These are phyloP conservation scores for Neonothopanus nambi DNA, from an alignment of 1,284 basidiomycete species.

Conservation along the genomic window DNA sequence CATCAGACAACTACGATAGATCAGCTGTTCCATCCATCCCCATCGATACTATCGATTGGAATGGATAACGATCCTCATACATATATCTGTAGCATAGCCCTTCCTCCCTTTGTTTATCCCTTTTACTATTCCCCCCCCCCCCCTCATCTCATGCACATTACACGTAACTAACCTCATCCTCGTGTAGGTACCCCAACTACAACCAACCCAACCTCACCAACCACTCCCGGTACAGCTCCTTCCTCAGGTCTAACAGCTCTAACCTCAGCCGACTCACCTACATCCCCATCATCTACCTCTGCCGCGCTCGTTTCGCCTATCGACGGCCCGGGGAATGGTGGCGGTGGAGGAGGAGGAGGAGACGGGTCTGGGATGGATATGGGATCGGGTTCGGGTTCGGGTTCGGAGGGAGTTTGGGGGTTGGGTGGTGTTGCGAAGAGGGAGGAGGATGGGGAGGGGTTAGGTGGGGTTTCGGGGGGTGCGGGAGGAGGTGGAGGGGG, in stretches of 20 bases:
- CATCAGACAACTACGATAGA: no score
- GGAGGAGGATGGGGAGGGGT: conserved; percentile 21
- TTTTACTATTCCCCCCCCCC: background rate
- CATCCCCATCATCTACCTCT: conserved; percentile 2
- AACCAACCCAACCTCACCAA: background rate
- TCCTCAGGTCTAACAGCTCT: background rate
- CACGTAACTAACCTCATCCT: background rate
- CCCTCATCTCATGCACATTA: background rate
- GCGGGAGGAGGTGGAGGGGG: conserved; percentile 20
- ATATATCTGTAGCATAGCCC: no score
- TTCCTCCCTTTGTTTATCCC: no score
- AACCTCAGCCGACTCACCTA: conserved; percentile 8
- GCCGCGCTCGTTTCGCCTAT: background rate
- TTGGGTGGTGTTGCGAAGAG: background rate
- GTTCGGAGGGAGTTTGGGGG: background rate
- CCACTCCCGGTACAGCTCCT: background rate
- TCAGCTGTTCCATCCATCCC: no score
- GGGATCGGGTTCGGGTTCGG: background rate
- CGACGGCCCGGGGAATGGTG: background rate
- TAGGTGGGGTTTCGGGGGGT: no score
- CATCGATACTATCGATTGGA: no score
- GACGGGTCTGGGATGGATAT: no score
- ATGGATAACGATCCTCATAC: no score
- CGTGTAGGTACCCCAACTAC: background rate
- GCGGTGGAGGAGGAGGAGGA: no score